These are phyloP conservation scores for Daldinia vernicosa DNA, from an alignment of 495 filamentous ascomycete species.

Conservation along the genomic window DNA sequence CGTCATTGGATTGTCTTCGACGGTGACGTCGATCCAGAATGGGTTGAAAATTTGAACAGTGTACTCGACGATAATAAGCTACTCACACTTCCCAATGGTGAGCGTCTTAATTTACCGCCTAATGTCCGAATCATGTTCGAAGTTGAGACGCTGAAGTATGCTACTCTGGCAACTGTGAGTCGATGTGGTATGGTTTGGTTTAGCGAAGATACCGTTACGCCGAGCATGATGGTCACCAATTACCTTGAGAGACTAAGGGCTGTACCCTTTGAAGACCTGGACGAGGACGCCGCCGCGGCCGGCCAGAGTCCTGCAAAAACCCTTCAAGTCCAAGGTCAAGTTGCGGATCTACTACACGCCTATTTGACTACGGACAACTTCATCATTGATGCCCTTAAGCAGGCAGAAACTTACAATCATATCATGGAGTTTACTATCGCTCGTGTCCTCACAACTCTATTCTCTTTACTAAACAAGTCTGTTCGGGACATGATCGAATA, in stretches of 20 bases:
- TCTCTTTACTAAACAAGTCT: slow-evolving; percentile 92
- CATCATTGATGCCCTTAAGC: slow-evolving; percentile 74
- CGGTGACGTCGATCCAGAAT: slow-evolving; percentile 97
- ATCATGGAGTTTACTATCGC: slow-evolving; percentile 98
- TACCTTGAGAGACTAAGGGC: slow-evolving; percentile 85
- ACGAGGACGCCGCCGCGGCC: slow-evolving; percentile 85
- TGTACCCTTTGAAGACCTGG: slow-evolving; percentile 88
- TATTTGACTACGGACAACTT: slow-evolving; percentile 81
- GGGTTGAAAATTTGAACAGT: slow-evolving; percentile 99
- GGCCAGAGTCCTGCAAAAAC: slow-evolving; percentile 82
- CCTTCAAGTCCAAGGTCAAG: slow-evolving; percentile 75
- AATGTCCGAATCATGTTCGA: slow-evolving; percentile 99
- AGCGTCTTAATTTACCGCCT: slow-evolving; percentile 89
- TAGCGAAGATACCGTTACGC: slow-evolving; percentile 94
- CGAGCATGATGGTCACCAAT: slow-evolving; percentile 89
- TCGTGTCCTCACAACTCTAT: slow-evolving; percentile 89
- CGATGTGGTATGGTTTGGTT: slow-evolving; percentile 99
- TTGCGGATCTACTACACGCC: slow-evolving; percentile 78
- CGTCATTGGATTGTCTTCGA: slow-evolving; percentile 99
- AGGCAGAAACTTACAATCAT: slow-evolving; percentile 82
- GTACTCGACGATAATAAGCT: slow-evolving; percentile 99
- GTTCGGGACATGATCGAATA: slow-evolving; percentile 94
- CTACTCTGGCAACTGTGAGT: slow-evolving; percentile 95
- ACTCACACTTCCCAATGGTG: slow-evolving; percentile 94
- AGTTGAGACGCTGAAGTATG: slow-evolving; percentile 98